These are phyloP conservation scores for Triticum aestivum DNA, from an alignment of 176 grass and related monocot species.

Conservation along the genomic window DNA sequence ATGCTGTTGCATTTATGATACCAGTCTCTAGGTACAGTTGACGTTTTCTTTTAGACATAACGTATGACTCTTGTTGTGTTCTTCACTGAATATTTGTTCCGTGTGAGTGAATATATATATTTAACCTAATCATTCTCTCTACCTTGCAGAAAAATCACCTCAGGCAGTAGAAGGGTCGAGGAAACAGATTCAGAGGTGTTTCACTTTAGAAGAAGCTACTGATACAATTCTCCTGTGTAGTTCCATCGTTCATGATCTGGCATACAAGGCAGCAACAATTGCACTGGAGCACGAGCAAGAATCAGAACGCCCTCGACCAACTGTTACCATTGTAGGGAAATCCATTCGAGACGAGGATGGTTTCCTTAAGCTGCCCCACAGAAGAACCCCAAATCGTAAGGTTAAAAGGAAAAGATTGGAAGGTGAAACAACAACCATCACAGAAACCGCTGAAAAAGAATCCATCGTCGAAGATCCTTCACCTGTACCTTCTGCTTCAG, in stretches of 20 bases:
- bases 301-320: conserved; percentile 21
- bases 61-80: conserved; percentile 8
- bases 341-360: conserved; percentile 38
- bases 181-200: conserved; percentile 60
- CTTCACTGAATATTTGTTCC: neutral
- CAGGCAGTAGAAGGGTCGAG: conserved; percentile 39
- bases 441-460: conserved; percentile 18
- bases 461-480: conserved; percentile 30
- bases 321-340: conserved; percentile 42
- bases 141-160: conserved; percentile 41
- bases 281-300: conserved; percentile 62
- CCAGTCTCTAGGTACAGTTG: neutral
- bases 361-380: conserved; percentile 37
- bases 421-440: conserved; percentile 42
- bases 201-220: conserved; percentile 85
- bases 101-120: conserved; percentile 6
- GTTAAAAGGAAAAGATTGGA: conserved; percentile 91
- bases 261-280: conserved; percentile 73
- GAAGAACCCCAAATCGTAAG: conserved; percentile 49
- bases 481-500: conserved; percentile 37
- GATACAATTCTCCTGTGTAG: conserved; percentile 86
- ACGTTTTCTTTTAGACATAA: conserved; percentile 16
- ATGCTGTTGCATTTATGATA: neutral
- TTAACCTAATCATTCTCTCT: conserved; percentile 13
- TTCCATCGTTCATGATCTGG: conserved; percentile 81